A percentile compares a stretch with the other conserved stretches of the same genome.
These are phyloP conservation scores for Leishmania martiniquensis DNA, from an alignment of 208 protist genomes.

Conservation along the genomic window DNA sequence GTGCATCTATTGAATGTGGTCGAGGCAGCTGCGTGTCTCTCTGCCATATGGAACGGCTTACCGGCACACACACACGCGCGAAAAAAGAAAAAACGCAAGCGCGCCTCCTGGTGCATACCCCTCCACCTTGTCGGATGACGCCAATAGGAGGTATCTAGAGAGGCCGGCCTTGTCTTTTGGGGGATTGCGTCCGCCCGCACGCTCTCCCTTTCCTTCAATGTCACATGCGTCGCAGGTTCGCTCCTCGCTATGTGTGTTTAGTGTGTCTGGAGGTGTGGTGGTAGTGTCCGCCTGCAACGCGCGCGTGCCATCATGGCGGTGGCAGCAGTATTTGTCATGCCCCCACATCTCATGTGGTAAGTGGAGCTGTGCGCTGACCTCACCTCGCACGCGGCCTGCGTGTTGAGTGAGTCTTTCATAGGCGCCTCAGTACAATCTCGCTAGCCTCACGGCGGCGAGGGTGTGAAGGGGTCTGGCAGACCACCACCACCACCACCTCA, in stretches of 20 bases:
- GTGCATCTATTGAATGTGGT: too few relatives aligned
- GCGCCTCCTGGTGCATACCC: too few relatives aligned
- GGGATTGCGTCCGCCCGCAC: background rate
- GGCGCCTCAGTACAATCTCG: background rate
- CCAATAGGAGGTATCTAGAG: too few relatives aligned
- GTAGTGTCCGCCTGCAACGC: background rate
- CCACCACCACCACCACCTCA: too few relatives aligned
- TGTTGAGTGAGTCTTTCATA: too few relatives aligned
- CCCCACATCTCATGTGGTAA: background rate
- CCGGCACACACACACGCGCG: too few relatives aligned
- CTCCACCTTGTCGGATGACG: too few relatives aligned
- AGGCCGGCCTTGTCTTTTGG: background rate
- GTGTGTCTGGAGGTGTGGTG: background rate
- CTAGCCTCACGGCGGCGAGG: background rate
- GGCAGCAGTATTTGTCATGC: background rate
- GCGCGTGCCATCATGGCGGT: background rate
- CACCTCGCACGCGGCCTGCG: background rate
- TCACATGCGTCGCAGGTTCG: background rate
- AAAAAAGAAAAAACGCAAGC: too few relatives aligned
- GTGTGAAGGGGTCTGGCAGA: background rate
- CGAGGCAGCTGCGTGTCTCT: too few relatives aligned
- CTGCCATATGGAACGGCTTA: too few relatives aligned
- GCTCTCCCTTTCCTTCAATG: background rate
- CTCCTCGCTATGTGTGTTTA: background rate
- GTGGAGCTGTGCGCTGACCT: background rate